phyloP scores from a whole-genome alignment of 176 grass and related monocot genomes.

The Oryza coarctata region DNA sequence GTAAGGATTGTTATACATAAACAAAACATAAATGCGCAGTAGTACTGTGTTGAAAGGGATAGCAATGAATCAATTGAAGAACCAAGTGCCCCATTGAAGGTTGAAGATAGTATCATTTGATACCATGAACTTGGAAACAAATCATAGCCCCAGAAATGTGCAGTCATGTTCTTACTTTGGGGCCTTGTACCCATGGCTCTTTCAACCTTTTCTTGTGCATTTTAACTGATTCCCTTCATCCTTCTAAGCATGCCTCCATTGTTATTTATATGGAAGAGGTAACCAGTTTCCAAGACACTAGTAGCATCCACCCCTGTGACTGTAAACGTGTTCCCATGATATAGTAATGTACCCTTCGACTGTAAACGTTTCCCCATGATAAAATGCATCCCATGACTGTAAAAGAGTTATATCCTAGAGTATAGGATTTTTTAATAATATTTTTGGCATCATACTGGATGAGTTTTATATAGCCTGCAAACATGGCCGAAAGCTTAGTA shows the following conservation, averaged over 20 bases:
- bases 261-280: neutral
- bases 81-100: neutral
- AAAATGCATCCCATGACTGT: neutral
- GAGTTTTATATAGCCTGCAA: neutral
- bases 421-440: constrained; percentile 2
- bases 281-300: neutral
- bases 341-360: neutral
- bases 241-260: neutral
- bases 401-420: neutral
- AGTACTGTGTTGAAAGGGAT: neutral
- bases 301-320: neutral
- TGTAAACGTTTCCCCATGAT: neutral
- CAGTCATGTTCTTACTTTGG: neutral
- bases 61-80: neutral
- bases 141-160: neutral
- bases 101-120: neutral
- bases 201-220: neutral
- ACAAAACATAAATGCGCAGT: neutral
- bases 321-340: neutral
- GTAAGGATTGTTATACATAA: neutral
- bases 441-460: constrained; percentile 12
- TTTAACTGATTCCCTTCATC: neutral
- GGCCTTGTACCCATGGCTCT: neutral
- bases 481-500: neutral
- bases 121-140: neutral